These are phyloP conservation scores for Alisma plantagoaquatica DNA, from an alignment of 106 monocot species.

Conservation along the genomic window DNA sequence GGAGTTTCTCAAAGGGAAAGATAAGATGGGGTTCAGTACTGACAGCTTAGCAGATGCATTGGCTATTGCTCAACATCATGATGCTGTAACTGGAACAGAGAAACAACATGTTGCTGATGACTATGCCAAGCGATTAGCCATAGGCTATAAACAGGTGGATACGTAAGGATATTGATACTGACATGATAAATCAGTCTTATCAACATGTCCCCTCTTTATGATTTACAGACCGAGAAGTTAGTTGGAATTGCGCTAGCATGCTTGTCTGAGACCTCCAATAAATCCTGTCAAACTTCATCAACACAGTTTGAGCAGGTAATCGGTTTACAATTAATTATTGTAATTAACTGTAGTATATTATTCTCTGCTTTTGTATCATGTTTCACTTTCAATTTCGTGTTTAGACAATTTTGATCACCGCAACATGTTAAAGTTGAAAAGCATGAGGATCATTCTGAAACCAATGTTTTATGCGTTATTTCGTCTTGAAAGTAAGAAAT, in stretches of 20 bases:
- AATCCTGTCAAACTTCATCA: constrained; percentile 34
- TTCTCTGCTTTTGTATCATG: no score
- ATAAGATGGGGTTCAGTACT: constrained; percentile 35
- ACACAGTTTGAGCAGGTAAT: constrained; percentile 79
- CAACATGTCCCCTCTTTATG: background rate
- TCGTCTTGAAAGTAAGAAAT: no score
- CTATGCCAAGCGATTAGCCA: constrained; percentile 76
- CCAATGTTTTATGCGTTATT: no score
- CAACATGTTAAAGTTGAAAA: no score
- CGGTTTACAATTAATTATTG: background rate
- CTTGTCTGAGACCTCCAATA: constrained; percentile 53
- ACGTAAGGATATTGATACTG: no score
- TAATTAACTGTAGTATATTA: no score
- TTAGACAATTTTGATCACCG: no score
- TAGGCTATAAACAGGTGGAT: constrained; percentile 79
- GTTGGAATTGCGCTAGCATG: constrained; percentile 62
- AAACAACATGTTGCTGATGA: constrained; percentile 97
- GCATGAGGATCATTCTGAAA: no score
- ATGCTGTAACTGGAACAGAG: constrained; percentile 95
- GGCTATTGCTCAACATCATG: constrained; percentile 94
- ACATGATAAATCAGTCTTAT: background rate
- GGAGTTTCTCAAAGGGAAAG: constrained; percentile 76
- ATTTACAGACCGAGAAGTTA: constrained; percentile 76
- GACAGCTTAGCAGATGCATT: constrained; percentile 86
- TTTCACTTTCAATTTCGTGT: no score